phyloP scores from a whole-genome alignment of 192 early-diverging fungal genomes.

The Lunasporangiospora selenospora region DNA sequence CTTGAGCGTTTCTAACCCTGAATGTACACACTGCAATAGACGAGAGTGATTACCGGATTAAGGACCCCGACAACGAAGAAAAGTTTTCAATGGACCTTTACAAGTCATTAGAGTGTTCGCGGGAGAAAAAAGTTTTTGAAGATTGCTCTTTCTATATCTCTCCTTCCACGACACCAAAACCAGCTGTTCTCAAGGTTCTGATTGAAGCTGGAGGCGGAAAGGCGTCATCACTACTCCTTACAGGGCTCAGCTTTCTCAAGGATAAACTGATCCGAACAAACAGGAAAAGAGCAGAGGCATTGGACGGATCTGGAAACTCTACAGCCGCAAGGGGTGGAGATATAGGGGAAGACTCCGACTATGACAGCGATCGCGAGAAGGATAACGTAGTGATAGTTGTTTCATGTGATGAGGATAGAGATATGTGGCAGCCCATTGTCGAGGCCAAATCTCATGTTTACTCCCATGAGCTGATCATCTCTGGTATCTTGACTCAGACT shows the following conservation, averaged over 20 bases:
- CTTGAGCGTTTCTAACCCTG: too few relatives aligned
- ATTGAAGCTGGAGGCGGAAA: slow-evolving; percentile 39
- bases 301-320: neutral
- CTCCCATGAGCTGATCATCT: slow-evolving; percentile 32
- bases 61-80: slow-evolving; percentile 17
- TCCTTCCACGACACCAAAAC: slow-evolving; percentile 17
- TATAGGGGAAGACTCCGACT: neutral
- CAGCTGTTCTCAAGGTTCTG: slow-evolving; percentile 11
- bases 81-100: slow-evolving; percentile 29
- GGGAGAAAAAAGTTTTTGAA: slow-evolving; percentile 33
- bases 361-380: slow-evolving; percentile 4
- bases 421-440: slow-evolving; percentile 35
- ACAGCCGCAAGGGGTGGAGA: neutral
- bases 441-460: slow-evolving; percentile 19
- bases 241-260: slow-evolving; percentile 25
- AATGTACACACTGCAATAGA: too few relatives aligned
- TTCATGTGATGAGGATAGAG: slow-evolving; percentile 27
- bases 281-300: neutral
- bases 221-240: slow-evolving; percentile 14
- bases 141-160: slow-evolving; percentile 34
- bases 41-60: slow-evolving; percentile 20
- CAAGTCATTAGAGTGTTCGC: slow-evolving; percentile 22
- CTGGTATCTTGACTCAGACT: slow-evolving; percentile 13
- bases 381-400: slow-evolving; percentile 25
- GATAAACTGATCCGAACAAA: slow-evolving; percentile 11